These are phyloP conservation scores for Camelina hispida DNA, from an alignment of 345 rosid genomes.

Conservation along the genomic window DNA sequence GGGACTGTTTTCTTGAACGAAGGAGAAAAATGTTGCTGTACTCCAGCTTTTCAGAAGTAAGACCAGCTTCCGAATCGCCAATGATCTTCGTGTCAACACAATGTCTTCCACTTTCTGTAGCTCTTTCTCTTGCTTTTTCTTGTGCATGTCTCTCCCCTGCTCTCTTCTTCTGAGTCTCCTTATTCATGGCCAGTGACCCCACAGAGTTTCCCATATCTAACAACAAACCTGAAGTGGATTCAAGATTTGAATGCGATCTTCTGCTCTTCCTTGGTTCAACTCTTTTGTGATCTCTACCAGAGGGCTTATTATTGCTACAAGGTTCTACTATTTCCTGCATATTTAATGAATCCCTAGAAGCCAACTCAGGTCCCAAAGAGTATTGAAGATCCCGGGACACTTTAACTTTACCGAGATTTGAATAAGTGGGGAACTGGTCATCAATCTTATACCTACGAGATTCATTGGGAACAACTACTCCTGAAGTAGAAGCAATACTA, in stretches of 20 bases:
- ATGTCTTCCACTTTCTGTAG: constrained; percentile 1
- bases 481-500: constrained; percentile 30
- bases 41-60: constrained; percentile 42
- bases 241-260: constrained; percentile 36
- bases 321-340: constrained; percentile 40
- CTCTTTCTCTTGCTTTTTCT: constrained; percentile 32
- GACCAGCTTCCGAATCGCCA: constrained; percentile 42
- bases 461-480: constrained; percentile 44
- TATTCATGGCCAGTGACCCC: constrained; percentile 25
- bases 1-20: constrained; percentile 49
- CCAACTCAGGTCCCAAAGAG: constrained; percentile 52
- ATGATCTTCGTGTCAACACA: constrained; percentile 41
- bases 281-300: constrained; percentile 16
- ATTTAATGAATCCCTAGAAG: constrained; percentile 51
- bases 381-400: constrained; percentile 49
- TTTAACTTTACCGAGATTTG: constrained; percentile 44
- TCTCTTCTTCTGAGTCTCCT: constrained; percentile 46
- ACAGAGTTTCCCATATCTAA: constrained; percentile 45
- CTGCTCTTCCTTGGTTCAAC: constrained; percentile 27
- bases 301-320: constrained; percentile 49
- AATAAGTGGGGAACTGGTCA: constrained; percentile 40
- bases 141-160: constrained; percentile 33
- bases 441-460: constrained; percentile 31
- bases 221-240: constrained; percentile 35
- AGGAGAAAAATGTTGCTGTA: constrained; percentile 54